Percentiles rank a stretch among this genome's conserved stretches.
Evolutionary conservation across 1,139 yeast species (phyloP).

Genomic region (Pneumocystis murina): DNA sequence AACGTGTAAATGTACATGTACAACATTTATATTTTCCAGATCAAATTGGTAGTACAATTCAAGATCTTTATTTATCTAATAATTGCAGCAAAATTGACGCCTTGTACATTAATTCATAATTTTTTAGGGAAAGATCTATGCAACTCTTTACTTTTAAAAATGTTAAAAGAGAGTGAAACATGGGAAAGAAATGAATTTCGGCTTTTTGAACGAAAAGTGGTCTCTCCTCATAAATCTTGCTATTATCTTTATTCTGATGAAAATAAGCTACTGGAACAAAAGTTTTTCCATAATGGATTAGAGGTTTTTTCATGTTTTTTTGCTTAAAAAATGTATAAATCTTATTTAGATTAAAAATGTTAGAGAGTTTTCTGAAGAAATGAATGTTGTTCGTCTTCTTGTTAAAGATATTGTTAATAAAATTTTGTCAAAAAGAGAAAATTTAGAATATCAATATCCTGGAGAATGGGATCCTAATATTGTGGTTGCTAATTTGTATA

Average conservation of each 20-base stretch:
- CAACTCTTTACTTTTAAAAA: constrained; percentile 28
- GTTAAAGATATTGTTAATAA: constrained; percentile 34
- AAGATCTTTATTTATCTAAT: not conserved
- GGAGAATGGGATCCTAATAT: constrained; percentile 38
- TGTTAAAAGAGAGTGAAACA: constrained; percentile 28
- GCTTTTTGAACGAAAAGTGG: constrained; percentile 45
- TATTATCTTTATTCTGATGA: constrained; percentile 27
- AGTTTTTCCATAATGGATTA: constrained; percentile 30
- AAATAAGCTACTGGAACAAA: constrained; percentile 17
- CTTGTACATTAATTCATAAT: constrained; percentile 36
- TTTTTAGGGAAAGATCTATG: constrained; percentile 40
- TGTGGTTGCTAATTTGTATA: constrained; percentile 37
- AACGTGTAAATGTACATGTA: constrained; percentile 6
- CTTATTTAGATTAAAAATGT: constrained; percentile 14
- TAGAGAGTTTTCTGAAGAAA: constrained; percentile 26
- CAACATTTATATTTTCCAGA: constrained; percentile 20
- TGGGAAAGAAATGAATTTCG: constrained; percentile 36
- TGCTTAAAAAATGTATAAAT: not conserved
- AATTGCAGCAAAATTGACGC: constrained; percentile 27
- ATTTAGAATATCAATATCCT: constrained; percentile 23
- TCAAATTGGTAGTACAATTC: constrained; percentile 6
- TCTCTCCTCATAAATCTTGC: constrained; percentile 37
- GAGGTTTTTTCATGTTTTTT: not conserved
- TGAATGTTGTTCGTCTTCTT: constrained; percentile 29
- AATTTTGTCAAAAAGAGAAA: constrained; percentile 23